These are phyloP conservation scores for Amauroascus niger DNA, from an alignment of 2,329 filamentous ascomycete genomes.

Conservation along the genomic window DNA sequence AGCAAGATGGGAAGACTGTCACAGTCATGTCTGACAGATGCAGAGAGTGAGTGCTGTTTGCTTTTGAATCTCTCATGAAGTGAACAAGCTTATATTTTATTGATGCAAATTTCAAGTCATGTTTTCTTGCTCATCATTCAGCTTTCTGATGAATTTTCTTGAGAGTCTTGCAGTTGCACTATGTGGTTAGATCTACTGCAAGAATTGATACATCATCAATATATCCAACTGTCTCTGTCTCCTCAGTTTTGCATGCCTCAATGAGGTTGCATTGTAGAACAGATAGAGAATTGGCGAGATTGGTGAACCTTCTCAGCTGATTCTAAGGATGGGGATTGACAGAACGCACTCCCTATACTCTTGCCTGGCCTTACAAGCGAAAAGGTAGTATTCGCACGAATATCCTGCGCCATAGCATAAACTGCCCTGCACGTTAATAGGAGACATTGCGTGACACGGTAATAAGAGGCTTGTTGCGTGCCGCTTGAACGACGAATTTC, in stretches of 20 bases:
- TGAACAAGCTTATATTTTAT: conserved; percentile 22
- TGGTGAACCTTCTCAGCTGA: conserved; percentile 16
- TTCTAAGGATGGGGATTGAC: no score
- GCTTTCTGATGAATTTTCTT: conserved; percentile 16
- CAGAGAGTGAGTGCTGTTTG: conserved; percentile 17
- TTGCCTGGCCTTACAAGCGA: no score
- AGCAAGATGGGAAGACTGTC: conserved; percentile 12
- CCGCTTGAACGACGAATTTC: no score
- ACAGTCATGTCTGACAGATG: conserved; percentile 14
- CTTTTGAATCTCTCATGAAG: conserved; percentile 17
- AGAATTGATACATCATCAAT: conserved; percentile 15
- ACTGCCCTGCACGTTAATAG: no score
- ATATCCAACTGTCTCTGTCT: conserved; percentile 13
- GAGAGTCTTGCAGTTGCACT: conserved; percentile 17
- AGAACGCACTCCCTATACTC: no score
- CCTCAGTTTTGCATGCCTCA: conserved; percentile 12
- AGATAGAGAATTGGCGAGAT: conserved; percentile 24
- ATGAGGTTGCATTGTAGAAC: conserved; percentile 24
- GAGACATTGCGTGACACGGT: no score
- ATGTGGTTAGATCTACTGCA: conserved; percentile 9
- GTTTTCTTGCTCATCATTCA: conserved; percentile 5
- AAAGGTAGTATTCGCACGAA: no score
- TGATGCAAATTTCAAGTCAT: conserved; percentile 20
- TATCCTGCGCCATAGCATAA: no score
- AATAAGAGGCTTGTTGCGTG: no score